Evolutionary conservation across 768 basidiomycete species (phyloP), one percentile per base, ranked within the genome.

Genomic region (Termitomyces sp.): DNA sequence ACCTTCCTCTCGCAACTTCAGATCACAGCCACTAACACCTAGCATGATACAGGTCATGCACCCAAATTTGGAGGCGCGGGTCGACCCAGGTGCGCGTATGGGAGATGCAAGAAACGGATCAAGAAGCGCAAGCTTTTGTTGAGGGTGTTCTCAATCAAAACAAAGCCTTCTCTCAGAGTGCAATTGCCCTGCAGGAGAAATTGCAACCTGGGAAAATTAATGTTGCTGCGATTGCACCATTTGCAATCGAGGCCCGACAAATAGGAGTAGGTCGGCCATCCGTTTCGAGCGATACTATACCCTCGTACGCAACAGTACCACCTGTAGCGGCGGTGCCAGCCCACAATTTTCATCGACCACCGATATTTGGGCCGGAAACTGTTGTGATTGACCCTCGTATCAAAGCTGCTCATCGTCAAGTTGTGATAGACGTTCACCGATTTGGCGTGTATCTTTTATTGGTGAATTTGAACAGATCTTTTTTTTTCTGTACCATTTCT

Each of bases 301-400:
- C 63, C 15, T 58, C 59, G 35, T 57, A 54, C n/a, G 38, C 20
- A 28, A 53, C 46, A 16, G 33, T 20, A 33, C 39, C 49, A 12
- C 48, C 55, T 24, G 48, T n/a, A 13, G 9, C 8, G 42, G 6
- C 9, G 24, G 11, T 11, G 18, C 16, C 51, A 32, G 38, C 38
- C 48, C 67, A 64, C 18, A 60, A 66, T 12, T 66, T 69, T 45
- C 40, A 50, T 24, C 70, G 74, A 8, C 72, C 75, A 11, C 72
- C 73, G 15, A 63, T 78, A n/a, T 78, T 78, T 61, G 78, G 78
- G n/a, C 77, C 77, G 7, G 76, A 77, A 63, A 67, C 67, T 40
- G 71, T 74, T 40, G 73, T 79, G 42, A 66, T 71, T 48, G 78
- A 79, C 57, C 76, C 74, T 52, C 66, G 72, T 42, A 76, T 79